Evolutionary conservation across 805 yeast species (phyloP), one percentile per base, ranked within the genome.

Genomic region (Kuraishia molischiana): DNA sequence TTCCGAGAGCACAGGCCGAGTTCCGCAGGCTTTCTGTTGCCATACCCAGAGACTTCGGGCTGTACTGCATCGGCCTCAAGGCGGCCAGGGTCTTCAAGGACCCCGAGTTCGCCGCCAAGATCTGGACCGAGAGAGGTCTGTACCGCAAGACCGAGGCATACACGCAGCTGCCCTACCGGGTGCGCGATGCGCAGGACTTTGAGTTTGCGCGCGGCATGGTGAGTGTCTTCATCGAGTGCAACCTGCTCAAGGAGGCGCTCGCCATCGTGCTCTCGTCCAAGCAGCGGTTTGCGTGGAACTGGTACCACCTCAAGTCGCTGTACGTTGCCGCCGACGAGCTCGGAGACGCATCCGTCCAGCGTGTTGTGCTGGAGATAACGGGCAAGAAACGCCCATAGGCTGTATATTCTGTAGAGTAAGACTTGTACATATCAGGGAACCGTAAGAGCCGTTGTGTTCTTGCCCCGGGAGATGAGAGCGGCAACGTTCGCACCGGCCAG

Each of bases 71-170:
- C 21, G 78, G 83, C 6, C 59, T 85, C 49, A 66, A 71, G 40
- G 90, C 90, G 1, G 84, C 90, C 1, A 68, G 69, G 10, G 62
- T 64, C 34, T 72, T 72, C 49, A 64, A 67, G 29, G 71, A 79
- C 47, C 54, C 67, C 30, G 64, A 62, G 0, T 73, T 81, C 51
- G 89, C 87, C 3, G 76, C 75, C 39, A 55, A 59, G 19, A 63
- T 84, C 1, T 87, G 95, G 95, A 56, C 59, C 2, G 95, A 84
- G 49, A 72, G 97, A 49, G 96, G 96, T 2, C 43, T 53, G 18
- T 86, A 69, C 58, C 65, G 96, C 37, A 74, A 73, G 41, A 66
- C 83, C 0, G 19, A 34, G 0, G 44, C 46, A 3, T 87, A 82
- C 62, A 70, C 64, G 37, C 28, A 40, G 0, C 50, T 75, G 14